phyloP scores from a whole-genome alignment of 2,329 filamentous ascomycete genomes.

The Penicillium expansum region DNA sequence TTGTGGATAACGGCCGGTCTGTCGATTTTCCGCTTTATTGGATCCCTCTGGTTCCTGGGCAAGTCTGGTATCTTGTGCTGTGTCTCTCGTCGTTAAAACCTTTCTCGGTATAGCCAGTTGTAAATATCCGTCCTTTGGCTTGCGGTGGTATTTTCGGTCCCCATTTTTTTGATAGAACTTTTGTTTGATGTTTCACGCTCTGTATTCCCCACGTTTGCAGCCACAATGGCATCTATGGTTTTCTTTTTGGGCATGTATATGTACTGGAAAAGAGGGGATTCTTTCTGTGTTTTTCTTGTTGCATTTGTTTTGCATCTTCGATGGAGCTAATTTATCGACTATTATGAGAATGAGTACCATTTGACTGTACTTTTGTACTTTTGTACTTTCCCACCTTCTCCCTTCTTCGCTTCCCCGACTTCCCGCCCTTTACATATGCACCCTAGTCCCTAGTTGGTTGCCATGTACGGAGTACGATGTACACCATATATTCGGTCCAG shows the following conservation, averaged over 20 bases:
- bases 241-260: background rate
- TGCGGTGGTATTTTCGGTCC: background rate
- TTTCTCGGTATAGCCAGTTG: background rate
- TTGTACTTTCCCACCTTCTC: background rate
- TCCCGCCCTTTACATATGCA: background rate
- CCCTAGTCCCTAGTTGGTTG: too few species aligned
- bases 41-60: slow-evolving; percentile 88
- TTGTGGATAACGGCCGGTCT: slow-evolving; percentile 82
- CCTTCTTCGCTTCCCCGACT: background rate
- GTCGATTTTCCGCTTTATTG: slow-evolving; percentile 80
- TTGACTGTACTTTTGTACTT: background rate
- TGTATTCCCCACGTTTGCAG: slow-evolving; percentile 5
- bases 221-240: background rate
- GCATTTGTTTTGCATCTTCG: background rate
- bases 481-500: background rate
- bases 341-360: background rate
- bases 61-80: slow-evolving; percentile 93
- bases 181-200: background rate
- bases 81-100: slow-evolving; percentile 68
- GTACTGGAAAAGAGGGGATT: background rate
- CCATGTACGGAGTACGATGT: too few species aligned
- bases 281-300: background rate
- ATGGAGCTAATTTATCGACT: slow-evolving; percentile 4
- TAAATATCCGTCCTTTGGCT: slow-evolving; percentile 5
- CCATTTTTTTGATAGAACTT: background rate